A percentile compares a stretch with the other conserved stretches of the same genome.
Evolutionary conservation across 2,329 filamentous ascomycete species (phyloP).

Genomic region (Sarocladium kiliense): DNA sequence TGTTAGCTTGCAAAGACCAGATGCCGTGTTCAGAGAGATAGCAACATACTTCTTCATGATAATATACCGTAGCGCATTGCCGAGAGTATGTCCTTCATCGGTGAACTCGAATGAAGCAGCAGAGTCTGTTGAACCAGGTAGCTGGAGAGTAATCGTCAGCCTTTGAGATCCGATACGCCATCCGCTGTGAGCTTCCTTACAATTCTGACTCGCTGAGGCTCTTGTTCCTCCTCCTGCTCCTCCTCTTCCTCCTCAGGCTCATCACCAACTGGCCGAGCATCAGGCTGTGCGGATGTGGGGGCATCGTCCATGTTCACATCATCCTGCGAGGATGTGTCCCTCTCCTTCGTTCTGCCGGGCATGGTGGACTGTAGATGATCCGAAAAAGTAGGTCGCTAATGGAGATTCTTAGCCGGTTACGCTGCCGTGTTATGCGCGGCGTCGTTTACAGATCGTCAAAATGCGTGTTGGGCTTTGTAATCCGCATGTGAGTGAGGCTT

Average conservation of each 20-base stretch:
- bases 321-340: conserved; percentile 19
- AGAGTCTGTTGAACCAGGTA: conserved; percentile 78
- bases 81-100: conserved; percentile 90
- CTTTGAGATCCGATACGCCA: background rate
- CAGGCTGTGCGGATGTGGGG: conserved; percentile 31
- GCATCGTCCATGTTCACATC: conserved; percentile 42
- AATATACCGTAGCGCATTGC: conserved; percentile 88
- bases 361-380: conserved; percentile 19
- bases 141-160: conserved; percentile 42
- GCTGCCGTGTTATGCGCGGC: background rate
- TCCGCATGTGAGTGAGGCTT: conserved; percentile 3
- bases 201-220: conserved; percentile 55
- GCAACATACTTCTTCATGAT: conserved; percentile 92
- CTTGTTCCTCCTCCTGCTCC: conserved; percentile 42
- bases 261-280: conserved; percentile 28
- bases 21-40: background rate
- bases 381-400: too few relatives aligned
- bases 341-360: conserved; percentile 34
- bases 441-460: background rate
- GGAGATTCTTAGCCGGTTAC: too few relatives aligned
- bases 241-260: conserved; percentile 28
- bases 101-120: conserved; percentile 94
- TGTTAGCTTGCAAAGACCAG: background rate
- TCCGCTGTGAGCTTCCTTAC: conserved; percentile 33
- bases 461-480: background rate